phyloP scores from a whole-genome alignment of 2,329 filamentous ascomycete genomes.

The Aspergillus sclerotialis region DNA sequence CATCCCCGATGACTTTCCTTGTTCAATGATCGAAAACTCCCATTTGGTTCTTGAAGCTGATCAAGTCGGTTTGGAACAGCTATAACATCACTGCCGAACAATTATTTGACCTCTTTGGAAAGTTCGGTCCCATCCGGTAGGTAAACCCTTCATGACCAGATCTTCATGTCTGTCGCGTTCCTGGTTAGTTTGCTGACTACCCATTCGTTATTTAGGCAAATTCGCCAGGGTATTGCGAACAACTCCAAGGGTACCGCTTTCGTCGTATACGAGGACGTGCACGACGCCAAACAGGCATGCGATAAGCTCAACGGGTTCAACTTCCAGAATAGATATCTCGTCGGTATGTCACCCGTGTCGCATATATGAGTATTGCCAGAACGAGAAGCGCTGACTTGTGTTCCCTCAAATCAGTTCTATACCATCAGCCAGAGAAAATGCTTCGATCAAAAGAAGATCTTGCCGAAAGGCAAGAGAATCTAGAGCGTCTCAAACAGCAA shows the following conservation, averaged over 20 bases:
- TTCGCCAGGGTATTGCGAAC: slow-evolving; percentile 93
- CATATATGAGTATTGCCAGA: background rate
- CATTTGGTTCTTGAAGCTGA: slow-evolving; percentile 6
- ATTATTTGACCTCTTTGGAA: slow-evolving; percentile 97
- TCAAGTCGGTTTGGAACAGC: slow-evolving; percentile 45
- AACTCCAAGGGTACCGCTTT: slow-evolving; percentile 98
- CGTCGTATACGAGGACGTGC: slow-evolving; percentile 98
- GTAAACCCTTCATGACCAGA: slow-evolving; percentile 32
- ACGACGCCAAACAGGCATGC: slow-evolving; percentile 97
- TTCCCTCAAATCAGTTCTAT: slow-evolving; percentile 48
- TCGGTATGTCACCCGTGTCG: slow-evolving; percentile 56
- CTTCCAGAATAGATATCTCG: slow-evolving; percentile 98
- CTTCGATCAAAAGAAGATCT: slow-evolving; percentile 86
- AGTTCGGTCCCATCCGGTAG: slow-evolving; percentile 92
- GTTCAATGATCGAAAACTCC: background rate
- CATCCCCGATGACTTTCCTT: background rate
- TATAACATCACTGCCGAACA: slow-evolving; percentile 99
- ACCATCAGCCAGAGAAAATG: slow-evolving; percentile 74
- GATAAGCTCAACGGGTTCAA: slow-evolving; percentile 99
- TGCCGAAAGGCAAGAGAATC: slow-evolving; percentile 86
- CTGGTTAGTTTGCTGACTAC: slow-evolving; percentile 2
- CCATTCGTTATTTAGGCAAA: slow-evolving; percentile 60
- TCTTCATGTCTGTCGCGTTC: too few species aligned
- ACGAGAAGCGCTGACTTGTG: slow-evolving; percentile 21
- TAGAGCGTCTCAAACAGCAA: slow-evolving; percentile 96